Conservation (phyloP, 2,329 filamentous ascomycete species). For the Rutstroemia sydowiana region DNA sequence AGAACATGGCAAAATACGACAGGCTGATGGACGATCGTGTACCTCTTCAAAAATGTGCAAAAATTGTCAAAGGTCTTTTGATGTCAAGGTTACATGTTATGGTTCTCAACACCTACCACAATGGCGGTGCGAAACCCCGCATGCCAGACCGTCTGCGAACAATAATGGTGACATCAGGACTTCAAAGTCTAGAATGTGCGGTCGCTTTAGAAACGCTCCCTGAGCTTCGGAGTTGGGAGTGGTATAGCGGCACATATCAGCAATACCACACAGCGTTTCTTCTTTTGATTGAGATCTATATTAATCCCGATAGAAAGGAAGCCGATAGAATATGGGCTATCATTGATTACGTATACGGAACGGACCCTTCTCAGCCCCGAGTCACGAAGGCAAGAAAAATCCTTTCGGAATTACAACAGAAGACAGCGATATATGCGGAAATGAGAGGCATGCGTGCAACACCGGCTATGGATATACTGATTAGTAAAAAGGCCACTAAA, state of each 20-base stretch:
- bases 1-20: constrained; percentile 58
- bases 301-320: constrained; percentile 37
- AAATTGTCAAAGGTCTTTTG: constrained; percentile 57
- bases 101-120: constrained; percentile 58
- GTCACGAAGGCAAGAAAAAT: constrained; percentile 54
- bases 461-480: constrained; percentile 26
- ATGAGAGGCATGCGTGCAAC: constrained; percentile 52
- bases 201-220: constrained; percentile 47
- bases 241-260: constrained; percentile 65
- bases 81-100: constrained; percentile 58
- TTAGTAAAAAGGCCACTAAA: constrained; percentile 29
- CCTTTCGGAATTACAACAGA: constrained; percentile 53
- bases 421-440: constrained; percentile 50
- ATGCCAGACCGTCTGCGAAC: constrained; percentile 57
- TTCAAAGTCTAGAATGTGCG: constrained; percentile 45
- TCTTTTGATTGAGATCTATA: constrained; percentile 59
- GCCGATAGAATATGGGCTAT: constrained; percentile 63
- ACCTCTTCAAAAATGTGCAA: constrained; percentile 56
- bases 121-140: constrained; percentile 26
- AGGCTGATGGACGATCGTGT: constrained; percentile 51
- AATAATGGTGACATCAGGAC: constrained; percentile 55
- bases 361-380: constrained; percentile 43
- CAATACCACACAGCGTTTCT: constrained; percentile 67
- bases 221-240: constrained; percentile 51
- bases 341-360: constrained; percentile 60